These are phyloP conservation scores for Eucalyptus polyanthemos DNA, from an alignment of 345 rosid genomes.

Conservation along the genomic window DNA sequence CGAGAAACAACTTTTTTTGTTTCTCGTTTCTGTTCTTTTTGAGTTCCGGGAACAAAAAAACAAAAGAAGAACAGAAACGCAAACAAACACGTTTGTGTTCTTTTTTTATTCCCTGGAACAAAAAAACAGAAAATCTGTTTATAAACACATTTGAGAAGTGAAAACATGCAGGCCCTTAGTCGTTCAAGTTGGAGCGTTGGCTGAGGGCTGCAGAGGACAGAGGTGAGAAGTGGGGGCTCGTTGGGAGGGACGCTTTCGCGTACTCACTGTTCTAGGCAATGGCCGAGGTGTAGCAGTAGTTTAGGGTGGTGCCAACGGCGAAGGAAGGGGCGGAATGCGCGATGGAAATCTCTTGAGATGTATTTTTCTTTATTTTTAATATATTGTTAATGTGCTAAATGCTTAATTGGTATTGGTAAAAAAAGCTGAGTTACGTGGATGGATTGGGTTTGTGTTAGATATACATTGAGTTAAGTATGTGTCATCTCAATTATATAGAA, in stretches of 20 bases:
- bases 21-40: no score
- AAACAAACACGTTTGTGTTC: no score
- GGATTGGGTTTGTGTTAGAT: neutral
- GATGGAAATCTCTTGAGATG: neutral
- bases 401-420: neutral
- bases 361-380: neutral
- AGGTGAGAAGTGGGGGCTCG: conserved; percentile 18
- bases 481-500: neutral
- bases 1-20: no score
- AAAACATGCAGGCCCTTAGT: neutral
- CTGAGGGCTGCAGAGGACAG: neutral
- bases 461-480: no score
- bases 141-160: no score
- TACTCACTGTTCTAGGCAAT: conserved; percentile 22
- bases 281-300: conserved; percentile 12
- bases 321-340: neutral
- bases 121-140: no score
- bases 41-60: no score
- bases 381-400: neutral
- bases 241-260: conserved; percentile 11
- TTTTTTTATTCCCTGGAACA: no score
- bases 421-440: neutral
- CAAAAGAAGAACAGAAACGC: no score
- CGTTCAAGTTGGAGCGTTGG: conserved; percentile 33
- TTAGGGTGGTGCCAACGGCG: conserved; percentile 26